Conservation (phyloP, 129 eudicot species). For the Flaveria robusta region DNA sequence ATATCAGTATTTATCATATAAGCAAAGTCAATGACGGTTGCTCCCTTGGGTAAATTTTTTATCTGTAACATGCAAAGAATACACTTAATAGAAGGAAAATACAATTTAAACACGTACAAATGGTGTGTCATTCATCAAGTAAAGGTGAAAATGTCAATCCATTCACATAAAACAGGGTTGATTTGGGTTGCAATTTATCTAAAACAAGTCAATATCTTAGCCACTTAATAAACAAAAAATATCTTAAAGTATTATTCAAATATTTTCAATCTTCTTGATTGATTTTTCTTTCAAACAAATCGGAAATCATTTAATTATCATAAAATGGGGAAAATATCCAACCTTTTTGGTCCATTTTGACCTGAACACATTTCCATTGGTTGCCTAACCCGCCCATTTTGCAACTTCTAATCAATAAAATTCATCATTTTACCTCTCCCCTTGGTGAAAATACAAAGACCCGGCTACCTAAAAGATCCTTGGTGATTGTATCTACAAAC, state of each 20-base stretch:
- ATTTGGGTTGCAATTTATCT: not conserved
- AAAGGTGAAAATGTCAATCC: not conserved
- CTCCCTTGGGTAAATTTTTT: conserved; percentile 91
- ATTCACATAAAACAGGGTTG: not conserved
- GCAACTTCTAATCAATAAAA: not conserved
- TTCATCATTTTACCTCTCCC: conserved; percentile 70
- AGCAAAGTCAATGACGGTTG: conserved; percentile 93
- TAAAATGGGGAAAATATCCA: not conserved
- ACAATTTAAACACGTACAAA: not conserved
- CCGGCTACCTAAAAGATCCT: conserved; percentile 91
- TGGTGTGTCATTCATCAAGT: conserved; percentile 1
- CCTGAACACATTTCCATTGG: not conserved
- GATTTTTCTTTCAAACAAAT: not conserved
- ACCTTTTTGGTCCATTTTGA: not conserved
- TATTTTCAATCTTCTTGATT: not conserved
- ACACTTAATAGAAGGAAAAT: not conserved
- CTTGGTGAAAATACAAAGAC: conserved; percentile 96
- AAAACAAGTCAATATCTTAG: not conserved
- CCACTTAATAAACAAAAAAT: too few relatives aligned
- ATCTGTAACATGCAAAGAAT: conserved; percentile 50
- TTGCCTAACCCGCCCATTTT: not conserved
- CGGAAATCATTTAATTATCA: not conserved
- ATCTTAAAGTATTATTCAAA: not conserved
- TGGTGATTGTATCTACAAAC: conserved; percentile 92
- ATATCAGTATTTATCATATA: conserved; percentile 93